These are phyloP conservation scores for Candida tunisiensis DNA, from an alignment of 1,139 yeast species.

Conservation along the genomic window DNA sequence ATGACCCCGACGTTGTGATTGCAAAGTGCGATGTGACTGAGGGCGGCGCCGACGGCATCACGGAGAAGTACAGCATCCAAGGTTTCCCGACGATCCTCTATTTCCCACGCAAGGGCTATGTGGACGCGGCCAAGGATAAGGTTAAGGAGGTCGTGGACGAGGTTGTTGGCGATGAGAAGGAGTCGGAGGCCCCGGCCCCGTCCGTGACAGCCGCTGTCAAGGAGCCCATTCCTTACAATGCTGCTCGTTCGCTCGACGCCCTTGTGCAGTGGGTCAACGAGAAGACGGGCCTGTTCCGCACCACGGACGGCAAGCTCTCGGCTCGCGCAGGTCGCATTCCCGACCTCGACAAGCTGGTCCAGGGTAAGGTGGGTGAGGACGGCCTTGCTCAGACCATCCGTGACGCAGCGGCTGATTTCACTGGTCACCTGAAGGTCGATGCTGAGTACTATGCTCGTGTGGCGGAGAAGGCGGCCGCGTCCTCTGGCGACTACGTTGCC, in stretches of 20 bases:
- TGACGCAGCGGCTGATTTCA: constrained; percentile 7
- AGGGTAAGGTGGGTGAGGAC: constrained; percentile 3
- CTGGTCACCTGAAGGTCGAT: constrained; percentile 11
- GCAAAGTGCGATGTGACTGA: constrained; percentile 31
- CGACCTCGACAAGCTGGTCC: constrained; percentile 22
- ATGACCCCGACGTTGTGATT: constrained; percentile 27
- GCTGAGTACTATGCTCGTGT: constrained; percentile 33
- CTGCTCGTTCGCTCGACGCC: constrained; percentile 1
- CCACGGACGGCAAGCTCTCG: constrained; percentile 32
- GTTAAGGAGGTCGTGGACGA: no score
- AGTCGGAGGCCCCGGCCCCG: no score
- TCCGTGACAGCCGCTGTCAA: constrained; percentile 4
- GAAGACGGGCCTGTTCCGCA: constrained; percentile 35
- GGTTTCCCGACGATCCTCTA: constrained; percentile 36
- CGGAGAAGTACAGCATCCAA: constrained; percentile 25
- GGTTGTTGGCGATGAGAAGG: no score
- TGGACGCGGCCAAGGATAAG: no score
- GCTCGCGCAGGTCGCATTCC: constrained; percentile 38
- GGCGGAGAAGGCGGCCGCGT: constrained; percentile 30
- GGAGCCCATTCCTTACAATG: not conserved
- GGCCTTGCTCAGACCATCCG: constrained; percentile 14
- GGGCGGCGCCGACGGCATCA: constrained; percentile 25
- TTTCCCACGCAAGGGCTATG: constrained; percentile 16
- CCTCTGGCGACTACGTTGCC: constrained; percentile 29
- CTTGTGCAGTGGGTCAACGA: constrained; percentile 32